Evolutionary conservation across 176 grass and related monocot genomes (phyloP).

Genomic region (Aegilops bicornis): DNA sequence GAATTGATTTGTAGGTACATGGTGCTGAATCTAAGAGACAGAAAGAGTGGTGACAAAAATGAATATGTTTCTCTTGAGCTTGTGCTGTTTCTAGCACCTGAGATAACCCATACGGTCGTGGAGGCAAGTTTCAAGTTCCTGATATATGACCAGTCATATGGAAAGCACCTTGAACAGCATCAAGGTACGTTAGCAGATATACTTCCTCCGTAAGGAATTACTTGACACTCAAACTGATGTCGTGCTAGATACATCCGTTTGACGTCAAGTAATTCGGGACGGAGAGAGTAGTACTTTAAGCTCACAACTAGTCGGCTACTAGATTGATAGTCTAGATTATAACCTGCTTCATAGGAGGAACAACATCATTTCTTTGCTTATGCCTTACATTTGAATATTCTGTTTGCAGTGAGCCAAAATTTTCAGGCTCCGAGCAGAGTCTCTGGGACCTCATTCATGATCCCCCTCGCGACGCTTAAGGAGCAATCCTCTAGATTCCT

Average conservation of each 20-base stretch:
- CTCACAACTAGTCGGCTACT: not conserved
- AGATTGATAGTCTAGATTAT: not conserved
- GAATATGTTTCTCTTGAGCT: slow-evolving; percentile 33
- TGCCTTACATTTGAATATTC: not conserved
- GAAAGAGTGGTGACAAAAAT: not conserved
- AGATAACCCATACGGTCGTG: not conserved
- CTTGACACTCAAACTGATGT: no score
- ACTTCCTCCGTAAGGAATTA: no score
- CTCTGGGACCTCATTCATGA: slow-evolving; percentile 22
- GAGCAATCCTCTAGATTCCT: slow-evolving; percentile 11
- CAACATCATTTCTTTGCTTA: no score
- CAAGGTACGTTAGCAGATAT: not conserved
- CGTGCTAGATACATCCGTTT: no score
- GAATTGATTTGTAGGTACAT: slow-evolving; percentile 23
- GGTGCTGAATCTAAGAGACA: slow-evolving; percentile 33
- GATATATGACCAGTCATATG: slow-evolving; percentile 37
- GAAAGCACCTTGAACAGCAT: not conserved
- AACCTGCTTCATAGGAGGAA: not conserved
- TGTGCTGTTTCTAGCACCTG: not conserved
- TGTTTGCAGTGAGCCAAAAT: slow-evolving; percentile 35
- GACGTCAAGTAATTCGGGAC: no score
- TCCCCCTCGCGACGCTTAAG: slow-evolving; percentile 19
- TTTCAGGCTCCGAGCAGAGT: slow-evolving; percentile 19
- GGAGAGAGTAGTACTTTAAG: not conserved
- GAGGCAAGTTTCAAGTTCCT: slow-evolving; percentile 28